Evolutionary conservation across 306 rosid species (phyloP).

Genomic region (Coriaria nepalensis): DNA sequence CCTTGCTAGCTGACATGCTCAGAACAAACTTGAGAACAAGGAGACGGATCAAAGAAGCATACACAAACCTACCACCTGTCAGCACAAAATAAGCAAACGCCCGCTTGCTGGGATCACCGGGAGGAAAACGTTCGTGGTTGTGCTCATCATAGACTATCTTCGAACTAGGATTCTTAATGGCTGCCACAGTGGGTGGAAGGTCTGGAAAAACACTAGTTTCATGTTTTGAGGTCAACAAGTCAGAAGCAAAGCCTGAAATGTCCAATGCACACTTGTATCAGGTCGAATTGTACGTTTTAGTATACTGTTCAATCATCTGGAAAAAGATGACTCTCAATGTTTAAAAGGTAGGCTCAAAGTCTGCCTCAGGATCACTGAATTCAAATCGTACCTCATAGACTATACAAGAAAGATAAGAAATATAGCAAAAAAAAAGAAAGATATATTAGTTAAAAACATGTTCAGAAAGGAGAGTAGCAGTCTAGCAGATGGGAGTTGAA

Average conservation of each 20-base stretch:
- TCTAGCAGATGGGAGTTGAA: too few species aligned
- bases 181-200: conserved; percentile 49
- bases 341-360: too few species aligned
- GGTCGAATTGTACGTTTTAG: too few species aligned
- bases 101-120: conserved; percentile 85
- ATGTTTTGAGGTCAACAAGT: conserved; percentile 25
- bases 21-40: conserved; percentile 74
- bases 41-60: conserved; percentile 68
- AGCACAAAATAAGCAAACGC: conserved; percentile 86
- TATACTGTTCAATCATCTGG: too few species aligned
- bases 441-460: too few species aligned
- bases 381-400: too few species aligned
- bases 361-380: too few species aligned
- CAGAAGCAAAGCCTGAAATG: conserved; percentile 52
- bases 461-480: too few species aligned
- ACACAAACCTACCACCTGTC: conserved; percentile 68
- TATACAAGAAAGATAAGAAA: too few species aligned
- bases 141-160: conserved; percentile 58
- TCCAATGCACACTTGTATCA: neutral
- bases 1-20: conserved; percentile 88
- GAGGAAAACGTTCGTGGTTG: conserved; percentile 71
- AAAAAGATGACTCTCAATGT: too few species aligned
- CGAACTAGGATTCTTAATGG: conserved; percentile 55
- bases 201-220: conserved; percentile 39
- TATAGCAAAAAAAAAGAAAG: too few species aligned